Conservation (phyloP, 2,329 filamentous ascomycete genomes). For the Talaromyces sp. region DNA sequence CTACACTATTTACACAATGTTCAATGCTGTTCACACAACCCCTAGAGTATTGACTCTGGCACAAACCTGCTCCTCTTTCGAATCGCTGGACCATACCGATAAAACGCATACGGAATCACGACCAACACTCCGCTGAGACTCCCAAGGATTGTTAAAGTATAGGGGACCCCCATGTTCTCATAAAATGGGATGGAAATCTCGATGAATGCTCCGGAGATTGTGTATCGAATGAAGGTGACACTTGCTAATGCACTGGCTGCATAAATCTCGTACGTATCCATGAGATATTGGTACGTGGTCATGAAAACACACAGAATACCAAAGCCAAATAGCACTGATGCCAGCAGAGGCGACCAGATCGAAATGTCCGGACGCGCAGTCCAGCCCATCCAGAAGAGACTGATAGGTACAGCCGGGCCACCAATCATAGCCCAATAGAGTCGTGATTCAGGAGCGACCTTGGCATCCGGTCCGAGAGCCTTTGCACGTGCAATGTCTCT, state of each 20-base stretch:
- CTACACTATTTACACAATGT: neutral
- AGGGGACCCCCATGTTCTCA: conserved; percentile 37
- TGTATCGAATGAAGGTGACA: conserved; percentile 41
- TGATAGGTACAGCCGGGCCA: conserved; percentile 49
- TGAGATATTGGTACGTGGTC: conserved; percentile 54
- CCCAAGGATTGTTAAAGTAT: conserved; percentile 41
- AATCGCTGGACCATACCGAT: conserved; percentile 42
- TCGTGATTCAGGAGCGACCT: conserved; percentile 52
- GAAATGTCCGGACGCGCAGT: conserved; percentile 41
- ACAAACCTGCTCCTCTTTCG: conserved; percentile 21
- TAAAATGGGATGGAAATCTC: conserved; percentile 37
- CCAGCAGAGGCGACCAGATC: conserved; percentile 38
- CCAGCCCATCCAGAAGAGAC: conserved; percentile 60
- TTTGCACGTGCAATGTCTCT: conserved; percentile 42
- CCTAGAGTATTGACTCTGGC: neutral
- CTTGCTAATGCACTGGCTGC: conserved; percentile 47
- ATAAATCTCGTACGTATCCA: conserved; percentile 54
- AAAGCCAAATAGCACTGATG: conserved; percentile 52
- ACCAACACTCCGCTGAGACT: conserved; percentile 45
- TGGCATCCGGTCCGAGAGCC: conserved; percentile 32
- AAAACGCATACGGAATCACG: conserved; percentile 46
- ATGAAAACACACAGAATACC: conserved; percentile 51
- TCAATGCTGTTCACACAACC: no score
- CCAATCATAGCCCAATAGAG: conserved; percentile 54
- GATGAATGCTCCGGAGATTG: conserved; percentile 36